Conservation (phyloP, 345 rosid genomes). For the Hibiscus tridactylites region DNA sequence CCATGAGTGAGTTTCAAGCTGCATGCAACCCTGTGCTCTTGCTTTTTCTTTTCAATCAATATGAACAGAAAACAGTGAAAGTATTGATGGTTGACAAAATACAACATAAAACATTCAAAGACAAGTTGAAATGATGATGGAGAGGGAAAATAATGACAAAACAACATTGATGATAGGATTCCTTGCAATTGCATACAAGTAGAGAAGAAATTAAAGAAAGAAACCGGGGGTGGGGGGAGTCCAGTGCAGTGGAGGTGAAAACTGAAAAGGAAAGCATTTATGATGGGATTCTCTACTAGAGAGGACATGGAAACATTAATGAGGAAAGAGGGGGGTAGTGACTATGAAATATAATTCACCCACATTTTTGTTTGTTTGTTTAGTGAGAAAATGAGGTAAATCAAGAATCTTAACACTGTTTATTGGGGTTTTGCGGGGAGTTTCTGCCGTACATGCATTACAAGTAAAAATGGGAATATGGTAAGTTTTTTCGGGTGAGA, state of each 20-base stretch:
- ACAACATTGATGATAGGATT: slow-evolving; percentile 21
- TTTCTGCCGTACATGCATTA: background rate
- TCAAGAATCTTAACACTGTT: background rate
- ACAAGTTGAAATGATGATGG: slow-evolving; percentile 13
- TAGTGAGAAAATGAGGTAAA: background rate
- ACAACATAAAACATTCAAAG: slow-evolving; percentile 5
- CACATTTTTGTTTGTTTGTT: slow-evolving; percentile 7
- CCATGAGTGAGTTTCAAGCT: slow-evolving; percentile 53
- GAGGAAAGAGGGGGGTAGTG: slow-evolving; percentile 29
- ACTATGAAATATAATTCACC: slow-evolving; percentile 15
- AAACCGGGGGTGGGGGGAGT: background rate
- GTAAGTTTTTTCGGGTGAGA: too few species aligned
- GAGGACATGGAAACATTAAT: slow-evolving; percentile 14
- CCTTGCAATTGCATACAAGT: slow-evolving; percentile 14
- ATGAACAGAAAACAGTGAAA: background rate
- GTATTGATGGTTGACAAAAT: slow-evolving; percentile 9
- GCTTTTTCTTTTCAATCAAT: slow-evolving; percentile 13
- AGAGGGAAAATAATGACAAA: slow-evolving; percentile 14
- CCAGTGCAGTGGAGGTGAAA: slow-evolving; percentile 24
- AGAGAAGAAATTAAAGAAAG: background rate
- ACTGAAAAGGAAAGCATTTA: slow-evolving; percentile 42
- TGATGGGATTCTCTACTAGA: slow-evolving; percentile 30
- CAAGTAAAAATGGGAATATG: background rate
- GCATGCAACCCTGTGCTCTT: background rate
- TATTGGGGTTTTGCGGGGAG: too few species aligned